Evolutionary conservation across 176 grass and related monocot genomes (phyloP).

Genomic region (Hyparrhenia diplandra): DNA sequence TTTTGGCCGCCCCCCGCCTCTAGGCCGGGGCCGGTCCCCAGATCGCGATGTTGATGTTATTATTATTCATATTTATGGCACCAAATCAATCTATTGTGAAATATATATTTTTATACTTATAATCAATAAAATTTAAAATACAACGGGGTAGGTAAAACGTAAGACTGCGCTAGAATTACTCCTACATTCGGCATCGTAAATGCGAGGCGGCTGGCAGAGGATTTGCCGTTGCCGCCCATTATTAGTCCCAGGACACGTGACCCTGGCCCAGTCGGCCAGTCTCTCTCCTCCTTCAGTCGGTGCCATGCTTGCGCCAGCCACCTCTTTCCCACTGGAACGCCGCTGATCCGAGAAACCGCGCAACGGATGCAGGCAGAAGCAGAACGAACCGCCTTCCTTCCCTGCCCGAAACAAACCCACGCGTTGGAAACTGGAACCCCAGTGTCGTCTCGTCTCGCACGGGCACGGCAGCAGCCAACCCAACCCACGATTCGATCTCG

Average conservation of each 20-base stretch:
- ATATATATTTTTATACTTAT: no score
- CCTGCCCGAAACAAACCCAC: background rate
- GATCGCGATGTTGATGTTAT: no score
- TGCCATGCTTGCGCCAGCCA: background rate
- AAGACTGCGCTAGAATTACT: no score
- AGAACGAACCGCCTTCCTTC: background rate
- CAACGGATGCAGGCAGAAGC: no score
- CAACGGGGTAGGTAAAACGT: no score
- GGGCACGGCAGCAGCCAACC: background rate
- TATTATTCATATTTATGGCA: no score
- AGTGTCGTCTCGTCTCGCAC: background rate
- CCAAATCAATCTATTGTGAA: no score
- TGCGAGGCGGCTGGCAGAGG: background rate
- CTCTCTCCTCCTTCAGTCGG: background rate
- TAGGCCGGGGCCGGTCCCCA: no score
- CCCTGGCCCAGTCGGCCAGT: background rate
- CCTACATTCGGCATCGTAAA: no score
- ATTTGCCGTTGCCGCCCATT: background rate
- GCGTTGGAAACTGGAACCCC: background rate
- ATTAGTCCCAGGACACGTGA: background rate
- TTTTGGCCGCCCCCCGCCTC: no score
- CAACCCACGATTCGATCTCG: no score
- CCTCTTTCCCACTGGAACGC: background rate
- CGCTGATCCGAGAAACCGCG: conserved; percentile 22
- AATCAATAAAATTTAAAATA: no score